Base-by-base conservation (phyloP, 805 yeast genomes). In the Teunomyces funiuensis region DNA sequence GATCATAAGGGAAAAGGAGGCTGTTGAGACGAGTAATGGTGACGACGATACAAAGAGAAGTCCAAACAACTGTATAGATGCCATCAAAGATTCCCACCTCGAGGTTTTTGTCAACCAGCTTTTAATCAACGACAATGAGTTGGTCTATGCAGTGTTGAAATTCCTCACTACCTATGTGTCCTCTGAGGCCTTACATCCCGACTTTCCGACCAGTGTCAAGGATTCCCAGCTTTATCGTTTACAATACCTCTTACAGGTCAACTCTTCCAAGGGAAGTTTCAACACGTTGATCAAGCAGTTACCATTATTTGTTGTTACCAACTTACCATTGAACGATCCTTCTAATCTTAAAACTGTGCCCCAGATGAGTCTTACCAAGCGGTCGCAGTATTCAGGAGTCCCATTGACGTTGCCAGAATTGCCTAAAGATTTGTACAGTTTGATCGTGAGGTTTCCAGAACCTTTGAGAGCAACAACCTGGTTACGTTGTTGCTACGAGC, bases 381-480 rank as follows among this genome's bases (percentile, higher is more conserved):
- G 88, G 52, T 76, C 85, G 5, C 48, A 55, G 10, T 54, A 55
- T 43, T 49, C 61, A 8, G 63, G 67, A 6, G 78, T 80, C 0
- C 96, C 96, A 2, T 67, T 73, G 1, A 68, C 72, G 4, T 81
- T 89, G 4, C 90, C 96, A 3, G 65, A 59, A 17, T 65, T 88
- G 25, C 73, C 83, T 2, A 65, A 65, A 2, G 73, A 72, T 3
- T 69, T 88, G 27, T 74, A 79, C 47, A 65, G 71, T n/a, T 77
- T 82, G 33, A 73, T 93, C 27, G 69, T 84, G 36, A 66, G 70
- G 20, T 65, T 89, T 41, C 76, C 81, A 9, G 99, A 93, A 63
- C 98, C 98, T 2, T 75, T 80, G 43, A 75, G 99, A 47, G 96
- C 98, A 0, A 87, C 96, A 4, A 77, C 88, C 22, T 93, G 98